phyloP scores from a whole-genome alignment of 2,329 filamentous ascomycete species.

The Fusarium redolens region DNA sequence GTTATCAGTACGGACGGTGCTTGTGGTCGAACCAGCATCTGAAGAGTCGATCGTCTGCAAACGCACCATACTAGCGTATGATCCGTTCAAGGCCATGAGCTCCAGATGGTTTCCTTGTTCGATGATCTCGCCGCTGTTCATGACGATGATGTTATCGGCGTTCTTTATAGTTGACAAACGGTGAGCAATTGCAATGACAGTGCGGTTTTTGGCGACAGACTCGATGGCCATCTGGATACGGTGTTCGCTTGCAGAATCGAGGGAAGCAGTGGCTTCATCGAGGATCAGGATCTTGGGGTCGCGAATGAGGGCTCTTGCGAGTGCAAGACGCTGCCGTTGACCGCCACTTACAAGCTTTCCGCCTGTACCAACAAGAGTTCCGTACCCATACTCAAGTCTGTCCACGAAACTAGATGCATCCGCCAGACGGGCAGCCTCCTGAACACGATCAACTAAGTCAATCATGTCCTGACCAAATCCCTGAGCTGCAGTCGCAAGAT shows the following conservation, averaged over 20 bases:
- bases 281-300: constrained; percentile 68
- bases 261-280: constrained; percentile 70
- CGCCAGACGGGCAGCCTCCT: constrained; percentile 65
- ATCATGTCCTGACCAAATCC: constrained; percentile 56
- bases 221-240: constrained; percentile 64
- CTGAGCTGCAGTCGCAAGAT: constrained; percentile 58
- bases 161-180: constrained; percentile 70
- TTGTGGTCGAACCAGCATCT: constrained; percentile 47
- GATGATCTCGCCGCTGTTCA: constrained; percentile 68
- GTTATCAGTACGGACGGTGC: constrained; percentile 56
- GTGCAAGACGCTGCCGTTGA: constrained; percentile 69
- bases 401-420: constrained; percentile 69
- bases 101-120: constrained; percentile 74
- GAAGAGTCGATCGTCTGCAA: constrained; percentile 54
- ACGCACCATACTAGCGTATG: constrained; percentile 65
- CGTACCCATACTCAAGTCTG: constrained; percentile 64
- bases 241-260: constrained; percentile 68
- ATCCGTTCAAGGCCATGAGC: constrained; percentile 61
- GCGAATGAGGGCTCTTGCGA: constrained; percentile 67
- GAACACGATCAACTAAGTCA: constrained; percentile 63
- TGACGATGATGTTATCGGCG: constrained; percentile 75
- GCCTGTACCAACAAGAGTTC: constrained; percentile 63
- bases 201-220: constrained; percentile 62
- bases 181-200: constrained; percentile 75
- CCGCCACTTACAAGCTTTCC: constrained; percentile 69